Percentiles rank a stretch among this genome's conserved stretches.
Conservation (phyloP, 177 flowering plant species). For the Vitis hybrid region DNA sequence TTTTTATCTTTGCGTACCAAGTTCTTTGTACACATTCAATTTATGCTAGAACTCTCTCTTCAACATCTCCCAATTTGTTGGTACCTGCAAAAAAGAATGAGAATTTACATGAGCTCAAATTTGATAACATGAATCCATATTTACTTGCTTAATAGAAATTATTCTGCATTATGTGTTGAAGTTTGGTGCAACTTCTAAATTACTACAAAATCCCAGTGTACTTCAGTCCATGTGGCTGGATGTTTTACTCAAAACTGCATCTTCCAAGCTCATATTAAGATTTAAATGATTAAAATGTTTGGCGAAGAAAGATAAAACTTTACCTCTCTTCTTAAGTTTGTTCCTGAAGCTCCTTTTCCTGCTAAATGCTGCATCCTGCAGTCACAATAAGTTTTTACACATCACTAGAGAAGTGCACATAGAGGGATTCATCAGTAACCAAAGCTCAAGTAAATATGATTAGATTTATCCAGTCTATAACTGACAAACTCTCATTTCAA, state of each 20-base stretch:
- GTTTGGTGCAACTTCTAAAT: background rate
- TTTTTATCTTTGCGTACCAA: background rate
- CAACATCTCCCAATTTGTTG: conserved; percentile 11
- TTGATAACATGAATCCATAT: background rate
- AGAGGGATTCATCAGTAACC: background rate
- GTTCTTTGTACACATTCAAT: background rate
- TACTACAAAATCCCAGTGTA: too few relatives aligned
- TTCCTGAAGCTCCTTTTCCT: conserved; percentile 92
- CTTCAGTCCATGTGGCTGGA: too few relatives aligned
- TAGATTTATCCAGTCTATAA: background rate
- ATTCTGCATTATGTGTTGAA: background rate
- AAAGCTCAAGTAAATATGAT: background rate
- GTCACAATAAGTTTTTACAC: conserved; percentile 1
- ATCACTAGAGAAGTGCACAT: background rate
- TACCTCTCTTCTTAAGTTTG: conserved; percentile 84
- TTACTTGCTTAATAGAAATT: background rate
- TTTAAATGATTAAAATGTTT: background rate
- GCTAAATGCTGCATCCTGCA: conserved; percentile 95
- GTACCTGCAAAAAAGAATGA: conserved; percentile 23
- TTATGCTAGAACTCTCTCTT: conserved; percentile 20
- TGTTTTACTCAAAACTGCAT: background rate
- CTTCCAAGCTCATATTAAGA: background rate
- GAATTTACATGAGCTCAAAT: background rate
- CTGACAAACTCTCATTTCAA: background rate
- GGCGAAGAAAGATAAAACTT: background rate